Base-by-base conservation (phyloP, 768 basidiomycete genomes). In the Suillus alpinus region DNA sequence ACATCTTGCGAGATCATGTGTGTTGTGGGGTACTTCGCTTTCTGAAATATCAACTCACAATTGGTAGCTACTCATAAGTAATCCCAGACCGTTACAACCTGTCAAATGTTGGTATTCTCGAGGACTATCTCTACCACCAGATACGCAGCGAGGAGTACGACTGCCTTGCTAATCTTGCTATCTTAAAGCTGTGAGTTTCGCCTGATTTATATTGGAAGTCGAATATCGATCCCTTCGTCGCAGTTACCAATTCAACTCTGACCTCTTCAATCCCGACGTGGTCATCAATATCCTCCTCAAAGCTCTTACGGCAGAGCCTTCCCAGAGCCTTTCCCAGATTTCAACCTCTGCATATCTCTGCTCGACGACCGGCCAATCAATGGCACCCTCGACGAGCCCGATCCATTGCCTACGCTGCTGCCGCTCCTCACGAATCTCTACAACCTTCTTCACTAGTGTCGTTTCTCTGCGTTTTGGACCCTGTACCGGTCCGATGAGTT, bases 51-150 rank as follows among this genome's bases (percentile, higher is more conserved):
- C n/a, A n/a, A n/a, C n/a, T n/a, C n/a, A n/a, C n/a, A n/a, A n/a
- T n/a, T n/a, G n/a, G n/a, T n/a, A n/a, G n/a, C n/a, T n/a, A 34
- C 41, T 61, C 18, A 23, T 55, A 64, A 58, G 41, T 56, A 32
- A 60, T 60, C 56, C 9, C 60, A 97, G 96, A 98, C 80, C 89
- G 96, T 61, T 98, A 98, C 76, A 98, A 98, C 77, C 96, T 96
- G 46, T 88, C 89, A 57, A 98, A 98, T 73, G 87, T 96, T 61
- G 81, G 86, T 40, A 91, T 95, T 66, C 87, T 98, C 61, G 96
- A 98, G 77, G 96, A 98, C 72, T 98, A 98, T 77, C 86, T 98
- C 62, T 93, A 92, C 74, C 89, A 93, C 73, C 96, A 99, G 76
- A 93, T 94, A 64, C 84, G 90, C 66, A 89, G 86, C 68, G 88